Conservation (phyloP, 352 stramenopile genomes). For the Pythium vanterpoolii region DNA sequence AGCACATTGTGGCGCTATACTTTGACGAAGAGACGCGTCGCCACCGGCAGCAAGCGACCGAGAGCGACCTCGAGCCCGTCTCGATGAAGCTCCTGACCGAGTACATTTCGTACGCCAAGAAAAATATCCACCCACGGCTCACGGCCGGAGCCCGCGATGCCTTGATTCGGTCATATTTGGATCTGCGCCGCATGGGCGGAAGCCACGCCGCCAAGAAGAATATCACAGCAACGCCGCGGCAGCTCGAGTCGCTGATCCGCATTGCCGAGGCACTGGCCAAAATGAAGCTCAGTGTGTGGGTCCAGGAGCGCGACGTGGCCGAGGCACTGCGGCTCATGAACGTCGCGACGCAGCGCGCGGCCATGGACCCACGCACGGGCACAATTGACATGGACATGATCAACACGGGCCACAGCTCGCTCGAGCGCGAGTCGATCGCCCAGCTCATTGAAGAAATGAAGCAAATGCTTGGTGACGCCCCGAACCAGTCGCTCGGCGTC, state of each 20-base stretch:
- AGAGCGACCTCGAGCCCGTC: constrained; percentile 50
- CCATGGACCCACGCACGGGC: constrained; percentile 97
- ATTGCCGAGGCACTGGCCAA: constrained; percentile 96
- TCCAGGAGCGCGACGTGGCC: constrained; percentile 83
- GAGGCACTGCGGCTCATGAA: constrained; percentile 98
- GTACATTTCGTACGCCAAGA: constrained; percentile 96
- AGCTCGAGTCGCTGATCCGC: constrained; percentile 98
- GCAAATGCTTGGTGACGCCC: constrained; percentile 45
- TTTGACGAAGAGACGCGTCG: constrained; percentile 83
- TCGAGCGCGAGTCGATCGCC: constrained; percentile 82
- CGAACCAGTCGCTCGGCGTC: constrained; percentile 74
- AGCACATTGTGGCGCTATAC: constrained; percentile 97
- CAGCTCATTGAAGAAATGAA: constrained; percentile 61
- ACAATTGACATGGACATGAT: constrained; percentile 99
- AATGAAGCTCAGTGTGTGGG: constrained; percentile 87
- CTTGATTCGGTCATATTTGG: constrained; percentile 93
- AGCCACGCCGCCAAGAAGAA: constrained; percentile 84
- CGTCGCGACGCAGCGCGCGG: constrained; percentile 95
- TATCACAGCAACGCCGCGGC: constrained; percentile 97
- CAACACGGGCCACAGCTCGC: constrained; percentile 90
- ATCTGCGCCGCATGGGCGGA: constrained; percentile 79
- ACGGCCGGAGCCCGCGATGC: constrained; percentile 87
- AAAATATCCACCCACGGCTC: constrained; percentile 90
- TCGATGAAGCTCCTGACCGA: constrained; percentile 87
- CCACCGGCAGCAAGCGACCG: constrained; percentile 25